These are phyloP conservation scores for Komagataella populi DNA, from an alignment of 805 yeast species.

Conservation along the genomic window DNA sequence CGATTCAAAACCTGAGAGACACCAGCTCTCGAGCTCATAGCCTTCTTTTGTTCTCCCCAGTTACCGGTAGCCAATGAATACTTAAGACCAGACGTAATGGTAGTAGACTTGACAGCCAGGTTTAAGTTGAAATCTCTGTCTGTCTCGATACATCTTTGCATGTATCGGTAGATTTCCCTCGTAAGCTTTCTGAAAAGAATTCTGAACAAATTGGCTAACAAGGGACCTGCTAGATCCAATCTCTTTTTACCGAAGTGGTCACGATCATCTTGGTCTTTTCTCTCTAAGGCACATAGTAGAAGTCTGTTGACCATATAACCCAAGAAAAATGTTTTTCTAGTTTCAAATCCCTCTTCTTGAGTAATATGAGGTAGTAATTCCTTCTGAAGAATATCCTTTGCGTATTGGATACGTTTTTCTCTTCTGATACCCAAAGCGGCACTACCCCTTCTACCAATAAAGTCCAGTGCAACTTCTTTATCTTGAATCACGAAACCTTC, in stretches of 20 bases:
- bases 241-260: conserved; percentile 99
- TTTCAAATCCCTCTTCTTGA: conserved; percentile 92
- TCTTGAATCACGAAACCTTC: conserved; percentile 98
- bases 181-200: conserved; percentile 87
- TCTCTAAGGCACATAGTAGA: conserved; percentile 87
- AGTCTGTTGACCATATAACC: conserved; percentile 97
- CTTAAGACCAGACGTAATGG: conserved; percentile 93
- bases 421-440: conserved; percentile 82
- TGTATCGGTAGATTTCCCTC: conserved; percentile 92
- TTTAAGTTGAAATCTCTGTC: conserved; percentile 95
- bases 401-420: conserved; percentile 97
- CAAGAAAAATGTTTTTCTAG: conserved; percentile 90
- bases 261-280: conserved; percentile 98
- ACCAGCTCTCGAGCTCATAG: conserved; percentile 98
- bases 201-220: conserved; percentile 90
- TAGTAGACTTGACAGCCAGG: conserved; percentile 91
- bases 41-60: conserved; percentile 99
- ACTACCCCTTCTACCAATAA: conserved; percentile 96
- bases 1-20: conserved; percentile 97
- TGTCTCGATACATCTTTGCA: conserved; percentile 98
- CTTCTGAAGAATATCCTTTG: conserved; percentile 90
- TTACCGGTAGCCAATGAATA: conserved; percentile 98
- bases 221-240: conserved; percentile 96
- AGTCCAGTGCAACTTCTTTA: conserved; percentile 94
- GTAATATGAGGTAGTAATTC: conserved; percentile 96